Conservation (phyloP, 345 rosid genomes). For the Turnera subulata region DNA sequence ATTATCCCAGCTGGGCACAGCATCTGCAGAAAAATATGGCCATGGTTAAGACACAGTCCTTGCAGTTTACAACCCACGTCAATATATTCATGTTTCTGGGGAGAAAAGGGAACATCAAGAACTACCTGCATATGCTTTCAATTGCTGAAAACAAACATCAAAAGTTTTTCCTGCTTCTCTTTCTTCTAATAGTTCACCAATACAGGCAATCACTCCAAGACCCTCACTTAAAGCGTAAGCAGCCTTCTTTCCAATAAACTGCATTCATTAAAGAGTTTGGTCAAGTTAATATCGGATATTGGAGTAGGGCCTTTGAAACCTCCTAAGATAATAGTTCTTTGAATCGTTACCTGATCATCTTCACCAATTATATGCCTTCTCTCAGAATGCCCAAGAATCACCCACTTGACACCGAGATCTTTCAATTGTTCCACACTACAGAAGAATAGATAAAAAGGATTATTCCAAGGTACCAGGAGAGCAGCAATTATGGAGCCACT, state of each 20-base stretch:
- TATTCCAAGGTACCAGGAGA: neutral
- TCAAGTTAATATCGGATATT: neutral
- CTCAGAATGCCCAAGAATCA: slow-evolving; percentile 94
- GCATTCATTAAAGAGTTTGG: slow-evolving; percentile 21
- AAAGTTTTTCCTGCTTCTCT: slow-evolving; percentile 96
- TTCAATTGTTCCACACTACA: slow-evolving; percentile 87
- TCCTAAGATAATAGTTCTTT: neutral
- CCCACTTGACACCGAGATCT: slow-evolving; percentile 96
- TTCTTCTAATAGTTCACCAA: slow-evolving; percentile 81
- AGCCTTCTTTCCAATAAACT: slow-evolving; percentile 98
- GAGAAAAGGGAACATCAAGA: slow-evolving; percentile 1
- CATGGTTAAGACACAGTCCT: neutral
- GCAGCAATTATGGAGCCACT: neutral
- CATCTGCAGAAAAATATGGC: slow-evolving; percentile 43
- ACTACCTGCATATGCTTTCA: slow-evolving; percentile 85
- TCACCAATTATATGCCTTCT: slow-evolving; percentile 93
- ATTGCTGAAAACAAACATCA: slow-evolving; percentile 84
- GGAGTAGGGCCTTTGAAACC: neutral
- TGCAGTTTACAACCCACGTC: slow-evolving; percentile 5
- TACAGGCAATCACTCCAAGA: slow-evolving; percentile 92
- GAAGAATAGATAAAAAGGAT: slow-evolving; percentile 7
- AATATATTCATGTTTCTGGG: neutral
- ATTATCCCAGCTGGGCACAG: slow-evolving; percentile 85
- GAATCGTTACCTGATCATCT: slow-evolving; percentile 63
- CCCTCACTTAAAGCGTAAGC: slow-evolving; percentile 85